Percentiles rank a stretch among this genome's conserved stretches.
phyloP scores from a whole-genome alignment of 805 yeast genomes.

The Saccharomycopsis fermentans region DNA sequence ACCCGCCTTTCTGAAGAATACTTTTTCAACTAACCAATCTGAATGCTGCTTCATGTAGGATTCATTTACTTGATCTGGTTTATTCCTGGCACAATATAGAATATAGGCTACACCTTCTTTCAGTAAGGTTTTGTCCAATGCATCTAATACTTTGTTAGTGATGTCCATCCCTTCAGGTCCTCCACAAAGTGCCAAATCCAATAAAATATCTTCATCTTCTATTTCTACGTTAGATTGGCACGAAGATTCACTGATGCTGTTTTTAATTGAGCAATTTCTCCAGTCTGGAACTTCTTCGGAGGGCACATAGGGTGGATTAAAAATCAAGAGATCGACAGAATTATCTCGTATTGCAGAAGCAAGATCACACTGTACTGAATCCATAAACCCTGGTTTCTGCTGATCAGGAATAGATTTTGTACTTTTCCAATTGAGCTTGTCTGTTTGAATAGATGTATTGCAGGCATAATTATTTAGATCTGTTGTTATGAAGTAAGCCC shows the following conservation, averaged over 20 bases:
- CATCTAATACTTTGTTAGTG: constrained; percentile 53
- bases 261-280: background rate
- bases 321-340: constrained; percentile 61
- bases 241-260: background rate
- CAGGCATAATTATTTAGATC: constrained; percentile 82
- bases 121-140: constrained; percentile 43
- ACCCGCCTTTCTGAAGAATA: constrained; percentile 74
- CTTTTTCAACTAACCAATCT: constrained; percentile 42
- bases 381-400: constrained; percentile 26
- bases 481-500: constrained; percentile 49
- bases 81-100: constrained; percentile 83
- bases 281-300: constrained; percentile 57
- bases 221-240: background rate
- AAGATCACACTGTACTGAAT: constrained; percentile 47
- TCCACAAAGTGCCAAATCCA: constrained; percentile 84
- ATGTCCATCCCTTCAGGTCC: constrained; percentile 87
- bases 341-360: constrained; percentile 37
- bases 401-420: constrained; percentile 10
- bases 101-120: constrained; percentile 71
- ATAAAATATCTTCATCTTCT: constrained; percentile 47
- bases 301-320: constrained; percentile 97
- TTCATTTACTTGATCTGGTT: constrained; percentile 52
- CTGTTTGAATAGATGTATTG: constrained; percentile 37
- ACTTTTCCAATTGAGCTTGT: constrained; percentile 21
- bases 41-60: constrained; percentile 30